Conservation (phyloP, 768 basidiomycete genomes). For the Amanita subjunquillea region DNA sequence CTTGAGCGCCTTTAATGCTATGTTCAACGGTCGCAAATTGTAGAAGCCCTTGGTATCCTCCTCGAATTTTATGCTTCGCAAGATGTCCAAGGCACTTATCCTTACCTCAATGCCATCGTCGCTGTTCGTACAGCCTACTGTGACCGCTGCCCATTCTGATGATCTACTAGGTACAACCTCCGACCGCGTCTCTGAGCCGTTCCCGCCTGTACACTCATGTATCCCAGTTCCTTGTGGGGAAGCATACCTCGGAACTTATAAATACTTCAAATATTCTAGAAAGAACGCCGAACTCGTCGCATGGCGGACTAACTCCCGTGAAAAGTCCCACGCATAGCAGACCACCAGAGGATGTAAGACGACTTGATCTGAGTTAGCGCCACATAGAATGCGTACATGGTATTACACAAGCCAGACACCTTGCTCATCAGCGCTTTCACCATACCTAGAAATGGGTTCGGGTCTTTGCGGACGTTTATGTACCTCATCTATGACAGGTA, state of each 20-base stretch:
- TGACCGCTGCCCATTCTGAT: slow-evolving; percentile 3
- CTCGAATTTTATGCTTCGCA: slow-evolving; percentile 67
- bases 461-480: background rate
- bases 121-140: slow-evolving; percentile 28
- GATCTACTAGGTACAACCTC: slow-evolving; percentile 36
- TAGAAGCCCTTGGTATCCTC: slow-evolving; percentile 57
- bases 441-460: slow-evolving; percentile 2
- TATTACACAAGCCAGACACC: slow-evolving; percentile 6
- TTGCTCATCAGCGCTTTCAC: background rate
- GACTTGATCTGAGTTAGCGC: slow-evolving; percentile 12
- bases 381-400: background rate
- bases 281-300: slow-evolving; percentile 49
- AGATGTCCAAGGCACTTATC: slow-evolving; percentile 33
- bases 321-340: slow-evolving; percentile 15
- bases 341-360: slow-evolving; percentile 2
- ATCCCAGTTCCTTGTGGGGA: slow-evolving; percentile 4
- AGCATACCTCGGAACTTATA: slow-evolving; percentile 11
- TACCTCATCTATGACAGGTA: background rate
- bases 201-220: slow-evolving; percentile 16
- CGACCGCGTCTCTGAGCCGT: slow-evolving; percentile 17
- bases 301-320: slow-evolving; percentile 47
- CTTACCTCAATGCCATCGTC: slow-evolving; percentile 40
- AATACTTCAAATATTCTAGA: slow-evolving; percentile 17
- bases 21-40: slow-evolving; percentile 4
- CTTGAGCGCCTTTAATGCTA: background rate